Evolutionary conservation across 306 rosid genomes (phyloP), one percentile per base, ranked within the genome.

Genomic region (Hylodesmum podocarpum): DNA sequence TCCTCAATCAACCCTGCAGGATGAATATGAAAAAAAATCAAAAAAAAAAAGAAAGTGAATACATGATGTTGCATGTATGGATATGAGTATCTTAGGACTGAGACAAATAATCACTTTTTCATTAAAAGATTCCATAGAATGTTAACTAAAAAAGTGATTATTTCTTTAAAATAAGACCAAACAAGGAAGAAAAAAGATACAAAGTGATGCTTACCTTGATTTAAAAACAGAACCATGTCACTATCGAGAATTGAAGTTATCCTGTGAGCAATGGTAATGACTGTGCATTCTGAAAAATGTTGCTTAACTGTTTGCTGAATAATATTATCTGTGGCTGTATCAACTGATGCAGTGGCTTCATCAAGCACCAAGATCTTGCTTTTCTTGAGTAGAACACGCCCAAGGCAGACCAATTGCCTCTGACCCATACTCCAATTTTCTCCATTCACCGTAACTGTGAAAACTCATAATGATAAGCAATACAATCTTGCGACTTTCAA

Each of bases 351-450:
- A 2, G 86, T 88, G 1, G 91, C 88, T 73, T 88, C 88, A 58
- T 88, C 89, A 44, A 88, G 86, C 33, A 88, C 85, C 44, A 85
- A 82, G 44, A 94, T 89, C 83, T 86, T 89, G 49, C 89, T 88
- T 73, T 85, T 91, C 87, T 86, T 89, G 4, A 94, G 94, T 1
- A 94, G 85, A 50, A 91, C 91, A 0, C 97, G 90, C 4, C 97
- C 94, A 2, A 90, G 96, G 85, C 97, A 91, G 25, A 94, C 94
- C 33, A 91, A 80, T 34, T 94, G 97, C 84, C 97, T 88, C 40
- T 85, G 88, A 21, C 89, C 92, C 85, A 84, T 80, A 36, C 88
- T 85, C 87, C 91, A 88, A 34, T 88, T 88, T 39, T 83, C 87
- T 78, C 91, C 89, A 67, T 85, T 83, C 68, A 85, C 86, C 31